Evolutionary conservation across 83 land plant species (phyloP).

Genomic region (Picea abies): DNA sequence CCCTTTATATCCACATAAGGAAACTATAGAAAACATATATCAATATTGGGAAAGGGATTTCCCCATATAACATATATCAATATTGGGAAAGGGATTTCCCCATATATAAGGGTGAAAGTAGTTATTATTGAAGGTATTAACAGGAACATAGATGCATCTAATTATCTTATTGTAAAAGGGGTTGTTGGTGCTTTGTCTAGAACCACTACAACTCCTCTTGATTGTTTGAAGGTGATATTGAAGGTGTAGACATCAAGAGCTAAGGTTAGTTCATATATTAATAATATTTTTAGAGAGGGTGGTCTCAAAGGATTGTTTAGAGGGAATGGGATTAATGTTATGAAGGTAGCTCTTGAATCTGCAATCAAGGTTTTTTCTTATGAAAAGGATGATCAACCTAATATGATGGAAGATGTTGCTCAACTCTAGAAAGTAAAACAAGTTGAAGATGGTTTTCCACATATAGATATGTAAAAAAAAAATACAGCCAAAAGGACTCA

Average conservation of each 20-base stretch:
- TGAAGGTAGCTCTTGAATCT: slow-evolving; percentile 84
- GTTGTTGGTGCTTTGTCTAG: slow-evolving; percentile 94
- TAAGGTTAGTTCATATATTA: slow-evolving; percentile 52
- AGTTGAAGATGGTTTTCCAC: too few relatives aligned
- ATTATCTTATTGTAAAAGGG: slow-evolving; percentile 83
- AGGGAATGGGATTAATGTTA: slow-evolving; percentile 93
- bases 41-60: too few relatives aligned
- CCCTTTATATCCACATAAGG: too few relatives aligned
- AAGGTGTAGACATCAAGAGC: slow-evolving; percentile 58
- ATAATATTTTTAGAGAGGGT: slow-evolving; percentile 68
- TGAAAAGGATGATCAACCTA: too few relatives aligned
- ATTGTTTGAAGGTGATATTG: slow-evolving; percentile 90
- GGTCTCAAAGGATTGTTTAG: slow-evolving; percentile 74
- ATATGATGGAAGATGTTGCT: too few relatives aligned
- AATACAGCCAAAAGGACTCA: too few relatives aligned
- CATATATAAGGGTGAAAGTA: slow-evolving; percentile 91
- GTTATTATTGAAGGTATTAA: slow-evolving; percentile 89
- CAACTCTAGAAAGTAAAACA: too few relatives aligned
- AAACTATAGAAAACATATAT: too few relatives aligned
- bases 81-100: too few relatives aligned
- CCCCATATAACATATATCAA: too few relatives aligned
- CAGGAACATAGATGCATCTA: slow-evolving; percentile 61
- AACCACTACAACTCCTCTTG: slow-evolving; percentile 91
- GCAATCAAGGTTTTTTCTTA: too few relatives aligned
- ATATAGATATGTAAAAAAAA: too few relatives aligned